Conservation (phyloP, 495 filamentous ascomycete genomes). For the Aspergillus incahuasiensis region DNA sequence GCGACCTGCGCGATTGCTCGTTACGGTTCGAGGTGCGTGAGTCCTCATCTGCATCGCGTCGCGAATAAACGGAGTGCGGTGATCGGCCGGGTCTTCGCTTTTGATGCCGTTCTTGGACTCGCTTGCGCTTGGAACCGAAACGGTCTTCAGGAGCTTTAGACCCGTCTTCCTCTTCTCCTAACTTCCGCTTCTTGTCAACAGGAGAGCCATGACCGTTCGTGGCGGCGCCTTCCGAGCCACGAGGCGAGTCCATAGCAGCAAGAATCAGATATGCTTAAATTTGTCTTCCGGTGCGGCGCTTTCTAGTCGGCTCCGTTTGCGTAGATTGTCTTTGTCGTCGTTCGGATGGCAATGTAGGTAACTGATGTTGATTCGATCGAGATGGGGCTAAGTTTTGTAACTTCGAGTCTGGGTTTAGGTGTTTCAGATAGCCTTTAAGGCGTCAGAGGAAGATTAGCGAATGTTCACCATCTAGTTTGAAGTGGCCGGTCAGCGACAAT, state of each 20-base stretch:
- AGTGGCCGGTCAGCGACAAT: neutral
- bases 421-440: too few species aligned
- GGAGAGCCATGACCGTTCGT: constrained; percentile 17
- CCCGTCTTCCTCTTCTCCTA: constrained; percentile 20
- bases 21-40: constrained; percentile 16
- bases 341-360: neutral
- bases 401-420: neutral
- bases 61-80: constrained; percentile 40
- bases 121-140: constrained; percentile 36
- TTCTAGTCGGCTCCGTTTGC: neutral
- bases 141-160: constrained; percentile 21
- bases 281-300: neutral
- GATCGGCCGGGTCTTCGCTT: constrained; percentile 35
- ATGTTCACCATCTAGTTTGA: too few species aligned
- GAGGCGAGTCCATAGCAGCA: constrained; percentile 6
- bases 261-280: neutral
- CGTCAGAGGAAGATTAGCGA: too few species aligned
- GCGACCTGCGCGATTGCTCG: constrained; percentile 28
- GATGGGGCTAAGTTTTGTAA: constrained; percentile 1
- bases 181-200: constrained; percentile 24
- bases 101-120: constrained; percentile 43
- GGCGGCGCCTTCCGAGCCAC: neutral
- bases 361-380: neutral
- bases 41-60: constrained; percentile 32
- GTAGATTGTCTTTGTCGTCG: neutral